Evolutionary conservation across 2,329 filamentous ascomycete species (phyloP).

Genomic region (Hypoxylon sp.): DNA sequence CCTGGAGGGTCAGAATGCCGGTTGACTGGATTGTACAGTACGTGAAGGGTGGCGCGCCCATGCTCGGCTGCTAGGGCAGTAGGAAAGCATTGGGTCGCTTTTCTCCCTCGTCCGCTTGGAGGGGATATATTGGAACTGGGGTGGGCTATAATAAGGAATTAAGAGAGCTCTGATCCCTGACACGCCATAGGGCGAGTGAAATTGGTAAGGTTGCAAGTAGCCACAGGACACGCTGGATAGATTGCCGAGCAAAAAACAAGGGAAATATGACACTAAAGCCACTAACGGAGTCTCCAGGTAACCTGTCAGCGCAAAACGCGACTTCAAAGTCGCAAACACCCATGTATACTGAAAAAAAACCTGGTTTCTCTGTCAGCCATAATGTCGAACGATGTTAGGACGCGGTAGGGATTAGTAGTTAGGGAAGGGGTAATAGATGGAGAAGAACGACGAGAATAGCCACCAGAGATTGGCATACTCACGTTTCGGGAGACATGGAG

Average conservation of each 20-base stretch:
- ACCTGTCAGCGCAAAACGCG: constrained; percentile 36
- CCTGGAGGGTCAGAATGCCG: constrained; percentile 51
- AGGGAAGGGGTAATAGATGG: constrained; percentile 33
- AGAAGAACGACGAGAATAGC: constrained; percentile 33
- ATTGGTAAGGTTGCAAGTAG: constrained; percentile 54
- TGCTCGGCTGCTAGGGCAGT: constrained; percentile 51
- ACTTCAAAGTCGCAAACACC: constrained; percentile 29
- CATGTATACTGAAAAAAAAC: constrained; percentile 31
- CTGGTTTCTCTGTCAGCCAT: constrained; percentile 44
- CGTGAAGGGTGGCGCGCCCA: constrained; percentile 46
- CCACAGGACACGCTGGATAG: constrained; percentile 54
- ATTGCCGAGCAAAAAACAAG: constrained; percentile 53
- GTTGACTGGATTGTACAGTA: constrained; percentile 46
- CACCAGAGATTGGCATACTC: constrained; percentile 38
- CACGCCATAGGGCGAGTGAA: constrained; percentile 55
- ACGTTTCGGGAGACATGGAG: constrained; percentile 42
- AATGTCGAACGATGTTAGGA: constrained; percentile 28
- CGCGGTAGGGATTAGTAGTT: constrained; percentile 24
- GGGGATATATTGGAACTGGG: constrained; percentile 56
- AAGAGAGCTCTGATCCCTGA: constrained; percentile 53
- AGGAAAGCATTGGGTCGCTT: constrained; percentile 53
- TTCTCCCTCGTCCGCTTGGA: constrained; percentile 55
- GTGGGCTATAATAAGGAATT: constrained; percentile 55
- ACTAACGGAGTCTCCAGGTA: constrained; percentile 41
- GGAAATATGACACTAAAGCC: constrained; percentile 49